These are phyloP conservation scores for Lepidium africanum DNA, from an alignment of 345 rosid genomes.

Conservation along the genomic window DNA sequence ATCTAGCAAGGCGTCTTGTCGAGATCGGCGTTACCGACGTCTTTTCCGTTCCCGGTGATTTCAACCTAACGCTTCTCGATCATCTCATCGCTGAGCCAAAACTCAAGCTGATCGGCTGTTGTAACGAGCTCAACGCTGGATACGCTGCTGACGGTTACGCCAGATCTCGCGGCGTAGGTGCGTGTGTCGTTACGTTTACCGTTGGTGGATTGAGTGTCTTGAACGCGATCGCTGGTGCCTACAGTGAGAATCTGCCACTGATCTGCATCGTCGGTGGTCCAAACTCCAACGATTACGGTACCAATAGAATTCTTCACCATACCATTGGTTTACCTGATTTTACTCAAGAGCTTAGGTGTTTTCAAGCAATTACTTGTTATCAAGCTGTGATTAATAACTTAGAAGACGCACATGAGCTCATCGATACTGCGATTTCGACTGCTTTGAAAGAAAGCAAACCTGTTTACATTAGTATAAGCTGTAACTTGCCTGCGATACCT, in stretches of 20 bases:
- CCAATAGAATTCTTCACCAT: constrained; percentile 54
- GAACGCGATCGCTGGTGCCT: constrained; percentile 63
- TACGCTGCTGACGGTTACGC: constrained; percentile 74
- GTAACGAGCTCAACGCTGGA: constrained; percentile 71
- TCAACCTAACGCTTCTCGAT: constrained; percentile 62
- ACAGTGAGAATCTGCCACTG: constrained; percentile 54
- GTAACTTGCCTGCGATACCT: constrained; percentile 45
- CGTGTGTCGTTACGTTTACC: constrained; percentile 65
- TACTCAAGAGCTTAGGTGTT: constrained; percentile 50
- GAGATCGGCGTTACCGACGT: constrained; percentile 57
- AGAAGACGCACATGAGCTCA: constrained; percentile 54
- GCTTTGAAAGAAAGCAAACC: constrained; percentile 61
- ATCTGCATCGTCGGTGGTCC: constrained; percentile 64
- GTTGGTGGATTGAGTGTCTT: constrained; percentile 55
- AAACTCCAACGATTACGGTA: constrained; percentile 58
- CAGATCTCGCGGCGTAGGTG: constrained; percentile 58
- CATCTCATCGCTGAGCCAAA: constrained; percentile 57
- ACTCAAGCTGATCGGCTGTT: constrained; percentile 56
- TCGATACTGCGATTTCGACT: constrained; percentile 48
- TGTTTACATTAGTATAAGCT: constrained; percentile 55
- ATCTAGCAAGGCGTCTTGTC: constrained; percentile 55
- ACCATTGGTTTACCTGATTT: constrained; percentile 61
- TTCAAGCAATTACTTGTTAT: constrained; percentile 51
- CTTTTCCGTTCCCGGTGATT: constrained; percentile 67
- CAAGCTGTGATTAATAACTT: constrained; percentile 52